Conservation (phyloP, 1,284 basidiomycete genomes). For the Blastosporella zonata region DNA sequence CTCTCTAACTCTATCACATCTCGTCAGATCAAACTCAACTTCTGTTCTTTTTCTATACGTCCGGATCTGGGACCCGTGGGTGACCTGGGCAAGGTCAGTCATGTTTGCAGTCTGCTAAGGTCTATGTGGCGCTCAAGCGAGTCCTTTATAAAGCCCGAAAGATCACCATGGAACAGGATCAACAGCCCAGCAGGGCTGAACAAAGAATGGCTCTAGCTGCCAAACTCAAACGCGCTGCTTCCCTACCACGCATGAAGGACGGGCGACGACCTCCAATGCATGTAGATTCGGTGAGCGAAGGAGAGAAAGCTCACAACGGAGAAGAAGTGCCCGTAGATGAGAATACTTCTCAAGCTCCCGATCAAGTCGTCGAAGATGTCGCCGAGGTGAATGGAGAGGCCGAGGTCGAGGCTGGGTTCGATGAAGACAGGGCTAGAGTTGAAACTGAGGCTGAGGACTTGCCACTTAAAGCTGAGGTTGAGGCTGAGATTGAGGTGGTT, state of each 20-base stretch:
- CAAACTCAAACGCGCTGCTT: slow-evolving; percentile 85
- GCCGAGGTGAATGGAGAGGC: slow-evolving; percentile 24
- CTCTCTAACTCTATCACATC: background rate
- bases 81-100: slow-evolving; percentile 19
- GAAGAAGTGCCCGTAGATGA: slow-evolving; percentile 47
- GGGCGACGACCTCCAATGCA: slow-evolving; percentile 83
- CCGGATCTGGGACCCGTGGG: slow-evolving; percentile 5
- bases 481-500: slow-evolving; percentile 29
- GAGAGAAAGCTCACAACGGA: slow-evolving; percentile 54
- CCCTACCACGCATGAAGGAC: slow-evolving; percentile 84
- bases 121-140: slow-evolving; percentile 14
- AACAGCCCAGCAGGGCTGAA: slow-evolving; percentile 39
- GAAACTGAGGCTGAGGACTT: slow-evolving; percentile 22
- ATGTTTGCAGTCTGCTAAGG: slow-evolving; percentile 1
- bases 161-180: slow-evolving; percentile 30
- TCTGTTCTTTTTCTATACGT: slow-evolving; percentile 9
- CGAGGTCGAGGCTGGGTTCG: slow-evolving; percentile 24
- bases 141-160: slow-evolving; percentile 4
- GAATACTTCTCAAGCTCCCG: slow-evolving; percentile 25
- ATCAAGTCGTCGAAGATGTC: slow-evolving; percentile 21
- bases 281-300: slow-evolving; percentile 72
- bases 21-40: background rate
- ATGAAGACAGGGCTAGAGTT: slow-evolving; percentile 31
- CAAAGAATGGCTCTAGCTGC: slow-evolving; percentile 83
- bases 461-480: slow-evolving; percentile 21